Percentiles rank a stretch among this genome's conserved stretches.
These are phyloP conservation scores for Phytopythium mirpurense DNA, from an alignment of 352 stramenopile genomes.

Conservation along the genomic window DNA sequence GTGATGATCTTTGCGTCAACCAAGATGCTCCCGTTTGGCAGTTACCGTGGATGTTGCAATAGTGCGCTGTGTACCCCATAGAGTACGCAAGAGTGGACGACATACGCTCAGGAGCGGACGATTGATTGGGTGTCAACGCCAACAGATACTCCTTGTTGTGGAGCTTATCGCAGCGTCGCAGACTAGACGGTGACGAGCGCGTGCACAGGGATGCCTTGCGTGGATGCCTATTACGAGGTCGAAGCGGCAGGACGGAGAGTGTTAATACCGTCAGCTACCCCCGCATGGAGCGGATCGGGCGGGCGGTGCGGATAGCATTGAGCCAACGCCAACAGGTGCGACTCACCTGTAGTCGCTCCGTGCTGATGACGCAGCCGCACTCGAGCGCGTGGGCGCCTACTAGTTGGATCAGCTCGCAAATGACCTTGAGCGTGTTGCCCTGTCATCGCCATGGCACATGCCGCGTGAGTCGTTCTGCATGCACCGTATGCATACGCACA, in stretches of 20 bases:
- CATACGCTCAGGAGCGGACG: neutral
- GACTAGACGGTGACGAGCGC: constrained; percentile 8
- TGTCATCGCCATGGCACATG: constrained; percentile 10
- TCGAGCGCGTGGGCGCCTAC: constrained; percentile 70
- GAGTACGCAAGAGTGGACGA: neutral
- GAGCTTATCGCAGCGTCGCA: too few species aligned
- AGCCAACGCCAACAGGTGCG: too few species aligned
- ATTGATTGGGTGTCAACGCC: too few species aligned
- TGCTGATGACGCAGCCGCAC: constrained; percentile 77
- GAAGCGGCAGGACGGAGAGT: too few species aligned
- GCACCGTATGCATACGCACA: neutral
- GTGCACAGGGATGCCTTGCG: constrained; percentile 23
- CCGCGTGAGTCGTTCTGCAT: constrained; percentile 3
- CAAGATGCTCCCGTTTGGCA: too few species aligned
- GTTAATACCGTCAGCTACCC: too few species aligned
- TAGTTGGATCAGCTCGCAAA: constrained; percentile 66
- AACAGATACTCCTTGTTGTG: too few species aligned
- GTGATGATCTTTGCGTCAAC: too few species aligned
- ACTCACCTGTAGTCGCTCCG: constrained; percentile 41
- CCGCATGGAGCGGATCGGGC: too few species aligned
- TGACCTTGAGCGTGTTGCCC: constrained; percentile 80
- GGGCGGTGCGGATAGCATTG: too few species aligned
- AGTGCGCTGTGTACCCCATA: neutral
- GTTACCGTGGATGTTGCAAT: too few species aligned
- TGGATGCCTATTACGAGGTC: constrained; percentile 11